A percentile compares a stretch with the other conserved stretches of the same genome.
Conservation (phyloP, 2,329 filamentous ascomycete species). For the Aspergillus tubingensis region DNA sequence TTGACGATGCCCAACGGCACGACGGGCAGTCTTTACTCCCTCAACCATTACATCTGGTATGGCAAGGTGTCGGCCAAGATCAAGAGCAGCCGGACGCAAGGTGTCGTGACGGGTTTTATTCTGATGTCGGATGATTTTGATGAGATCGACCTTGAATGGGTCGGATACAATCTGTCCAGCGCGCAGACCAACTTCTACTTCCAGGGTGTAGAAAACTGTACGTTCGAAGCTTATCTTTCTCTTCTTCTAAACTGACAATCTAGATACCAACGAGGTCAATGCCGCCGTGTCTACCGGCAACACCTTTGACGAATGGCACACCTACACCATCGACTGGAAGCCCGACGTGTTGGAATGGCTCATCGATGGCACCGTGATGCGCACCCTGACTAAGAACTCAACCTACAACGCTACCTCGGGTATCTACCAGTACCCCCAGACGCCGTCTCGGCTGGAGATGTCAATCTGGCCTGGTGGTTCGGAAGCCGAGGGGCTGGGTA, state of each 20-base stretch:
- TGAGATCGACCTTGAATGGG: constrained; percentile 7
- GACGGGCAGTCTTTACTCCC: constrained; percentile 1
- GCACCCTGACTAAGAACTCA: constrained; percentile 5
- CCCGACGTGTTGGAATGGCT: constrained; percentile 2
- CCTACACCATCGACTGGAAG: constrained; percentile 9
- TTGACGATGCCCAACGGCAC: constrained; percentile 10
- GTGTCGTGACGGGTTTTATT: constrained; percentile 3
- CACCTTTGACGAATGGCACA: constrained; percentile 3
- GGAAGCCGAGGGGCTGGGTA: background rate
- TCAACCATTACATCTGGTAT: constrained; percentile 9
- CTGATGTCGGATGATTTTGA: constrained; percentile 4
- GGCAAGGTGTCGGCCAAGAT: constrained; percentile 6
- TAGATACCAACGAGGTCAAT: constrained; percentile 6
- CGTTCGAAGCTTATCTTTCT: background rate
- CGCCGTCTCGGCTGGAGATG: constrained; percentile 7
- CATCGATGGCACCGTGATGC: background rate
- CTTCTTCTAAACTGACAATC: background rate
- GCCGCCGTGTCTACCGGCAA: background rate
- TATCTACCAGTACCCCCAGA: constrained; percentile 4
- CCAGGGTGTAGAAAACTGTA: constrained; percentile 8
- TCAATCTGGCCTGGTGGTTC: constrained; percentile 4
- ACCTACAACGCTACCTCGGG: constrained; percentile 4
- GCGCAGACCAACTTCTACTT: constrained; percentile 8
- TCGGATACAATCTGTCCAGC: constrained; percentile 6
- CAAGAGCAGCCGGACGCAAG: constrained; percentile 4